A percentile compares a stretch with the other conserved stretches of the same genome.
phyloP scores from a whole-genome alignment of 805 yeast genomes.

The Torulaspora franciscae region DNA sequence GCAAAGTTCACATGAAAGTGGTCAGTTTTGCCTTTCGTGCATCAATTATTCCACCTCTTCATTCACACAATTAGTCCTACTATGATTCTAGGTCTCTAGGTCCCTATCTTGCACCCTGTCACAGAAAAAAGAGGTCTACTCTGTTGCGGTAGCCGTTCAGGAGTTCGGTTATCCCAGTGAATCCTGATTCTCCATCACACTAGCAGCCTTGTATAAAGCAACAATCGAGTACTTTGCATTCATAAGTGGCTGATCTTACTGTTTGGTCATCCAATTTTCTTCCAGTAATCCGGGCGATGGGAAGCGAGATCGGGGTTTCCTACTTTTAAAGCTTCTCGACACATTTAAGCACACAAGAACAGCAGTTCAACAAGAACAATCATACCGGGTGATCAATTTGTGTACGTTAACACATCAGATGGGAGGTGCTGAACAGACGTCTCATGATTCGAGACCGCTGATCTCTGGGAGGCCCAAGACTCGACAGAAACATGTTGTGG shows the following conservation, averaged over 20 bases:
- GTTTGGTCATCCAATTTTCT: neutral
- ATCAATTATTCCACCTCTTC: neutral
- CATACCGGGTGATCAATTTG: neutral
- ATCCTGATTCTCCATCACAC: too few relatives aligned
- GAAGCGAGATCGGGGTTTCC: conserved; percentile 7
- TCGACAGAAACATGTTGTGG: conserved; percentile 1
- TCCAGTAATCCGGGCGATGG: neutral
- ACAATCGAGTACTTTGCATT: neutral
- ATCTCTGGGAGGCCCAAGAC: conserved; percentile 1
- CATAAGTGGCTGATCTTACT: neutral
- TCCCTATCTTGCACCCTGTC: too few relatives aligned
- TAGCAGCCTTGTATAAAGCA: too few relatives aligned
- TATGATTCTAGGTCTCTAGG: too few relatives aligned
- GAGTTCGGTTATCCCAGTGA: too few relatives aligned
- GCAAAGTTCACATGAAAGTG: conserved; percentile 1
- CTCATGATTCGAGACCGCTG: conserved; percentile 1
- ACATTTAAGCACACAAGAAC: neutral
- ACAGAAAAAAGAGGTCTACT: too few relatives aligned
- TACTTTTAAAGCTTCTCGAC: neutral
- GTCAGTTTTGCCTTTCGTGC: neutral
- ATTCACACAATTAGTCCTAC: too few relatives aligned
- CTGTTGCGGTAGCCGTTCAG: too few relatives aligned
- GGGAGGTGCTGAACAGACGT: conserved; percentile 4
- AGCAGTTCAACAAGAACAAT: neutral
- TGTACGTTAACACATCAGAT: conserved; percentile 2